phyloP scores from a whole-genome alignment of 1,139 yeast species.

The Kodamaea alishanica region DNA sequence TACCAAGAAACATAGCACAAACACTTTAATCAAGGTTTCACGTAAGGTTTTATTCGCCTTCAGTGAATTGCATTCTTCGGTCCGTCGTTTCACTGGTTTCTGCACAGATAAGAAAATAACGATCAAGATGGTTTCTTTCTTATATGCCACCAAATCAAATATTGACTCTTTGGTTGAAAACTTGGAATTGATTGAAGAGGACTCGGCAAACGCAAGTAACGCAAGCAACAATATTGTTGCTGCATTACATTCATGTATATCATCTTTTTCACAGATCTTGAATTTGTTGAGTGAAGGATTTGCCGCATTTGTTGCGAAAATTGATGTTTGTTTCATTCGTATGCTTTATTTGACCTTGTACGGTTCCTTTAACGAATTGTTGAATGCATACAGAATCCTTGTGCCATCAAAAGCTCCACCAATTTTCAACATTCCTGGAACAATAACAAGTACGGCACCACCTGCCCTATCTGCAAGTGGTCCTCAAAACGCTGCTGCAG shows the following conservation, averaged over 20 bases:
- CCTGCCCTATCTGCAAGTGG: slow-evolving; percentile 13
- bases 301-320: slow-evolving; percentile 45
- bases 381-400: slow-evolving; percentile 64
- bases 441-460: slow-evolving; percentile 10
- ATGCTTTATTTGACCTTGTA: slow-evolving; percentile 67
- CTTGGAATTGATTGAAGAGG: slow-evolving; percentile 54
- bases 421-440: slow-evolving; percentile 6
- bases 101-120: slow-evolving; percentile 63
- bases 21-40: slow-evolving; percentile 46
- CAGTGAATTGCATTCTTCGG: slow-evolving; percentile 67
- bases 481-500: slow-evolving; percentile 17
- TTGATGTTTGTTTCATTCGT: slow-evolving; percentile 68
- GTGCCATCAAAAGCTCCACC: slow-evolving; percentile 28
- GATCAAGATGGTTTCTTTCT: slow-evolving; percentile 52
- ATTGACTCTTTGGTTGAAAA: slow-evolving; percentile 59
- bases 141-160: slow-evolving; percentile 55
- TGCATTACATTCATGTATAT: slow-evolving; percentile 33
- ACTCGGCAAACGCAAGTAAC: slow-evolving; percentile 16
- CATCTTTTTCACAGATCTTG: slow-evolving; percentile 53
- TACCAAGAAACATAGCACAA: slow-evolving; percentile 16
- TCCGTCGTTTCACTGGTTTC: slow-evolving; percentile 63
- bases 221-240: slow-evolving; percentile 23
- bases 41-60: slow-evolving; percentile 57
- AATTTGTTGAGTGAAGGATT: slow-evolving; percentile 46
- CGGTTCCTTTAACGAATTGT: slow-evolving; percentile 73